These are phyloP conservation scores for Pyronema omphalodes DNA, from an alignment of 495 filamentous ascomycete species.

Conservation along the genomic window DNA sequence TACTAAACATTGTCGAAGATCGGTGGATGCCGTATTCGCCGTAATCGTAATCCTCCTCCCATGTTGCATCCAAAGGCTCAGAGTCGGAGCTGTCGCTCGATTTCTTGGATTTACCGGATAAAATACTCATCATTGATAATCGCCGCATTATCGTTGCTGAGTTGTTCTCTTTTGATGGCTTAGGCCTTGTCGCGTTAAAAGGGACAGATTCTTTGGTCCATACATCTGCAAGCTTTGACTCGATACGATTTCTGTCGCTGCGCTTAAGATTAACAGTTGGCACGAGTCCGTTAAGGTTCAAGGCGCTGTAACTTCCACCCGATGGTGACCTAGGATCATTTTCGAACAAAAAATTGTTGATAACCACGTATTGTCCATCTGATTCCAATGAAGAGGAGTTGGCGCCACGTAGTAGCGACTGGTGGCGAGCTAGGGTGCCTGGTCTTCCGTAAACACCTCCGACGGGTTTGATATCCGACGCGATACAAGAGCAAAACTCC, in stretches of 20 bases:
- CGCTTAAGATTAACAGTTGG: constrained; percentile 39
- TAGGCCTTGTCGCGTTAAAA: constrained; percentile 27
- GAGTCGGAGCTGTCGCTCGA: not conserved
- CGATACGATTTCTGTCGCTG: constrained; percentile 57
- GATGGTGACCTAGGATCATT: not conserved
- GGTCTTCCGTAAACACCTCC: constrained; percentile 53
- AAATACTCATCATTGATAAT: constrained; percentile 1
- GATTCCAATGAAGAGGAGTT: constrained; percentile 41
- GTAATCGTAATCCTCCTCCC: constrained; percentile 3
- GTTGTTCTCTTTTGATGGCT: not conserved
- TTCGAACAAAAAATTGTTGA: constrained; percentile 42
- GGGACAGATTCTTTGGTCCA: constrained; percentile 74
- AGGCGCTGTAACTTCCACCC: not conserved
- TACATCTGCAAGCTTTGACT: constrained; percentile 53
- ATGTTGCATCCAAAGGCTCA: not conserved
- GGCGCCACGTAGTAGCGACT: constrained; percentile 62
- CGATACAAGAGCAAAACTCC: constrained; percentile 38
- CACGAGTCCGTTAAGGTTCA: not conserved
- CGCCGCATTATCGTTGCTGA: constrained; percentile 1
- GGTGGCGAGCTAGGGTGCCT: constrained; percentile 51
- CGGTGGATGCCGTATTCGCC: not conserved
- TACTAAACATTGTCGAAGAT: constrained; percentile 1
- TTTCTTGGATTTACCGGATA: not conserved
- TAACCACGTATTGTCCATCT: constrained; percentile 54
- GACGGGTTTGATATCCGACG: constrained; percentile 52